These are phyloP conservation scores for Russula brevipes DNA, from an alignment of 768 basidiomycete species.

Conservation along the genomic window DNA sequence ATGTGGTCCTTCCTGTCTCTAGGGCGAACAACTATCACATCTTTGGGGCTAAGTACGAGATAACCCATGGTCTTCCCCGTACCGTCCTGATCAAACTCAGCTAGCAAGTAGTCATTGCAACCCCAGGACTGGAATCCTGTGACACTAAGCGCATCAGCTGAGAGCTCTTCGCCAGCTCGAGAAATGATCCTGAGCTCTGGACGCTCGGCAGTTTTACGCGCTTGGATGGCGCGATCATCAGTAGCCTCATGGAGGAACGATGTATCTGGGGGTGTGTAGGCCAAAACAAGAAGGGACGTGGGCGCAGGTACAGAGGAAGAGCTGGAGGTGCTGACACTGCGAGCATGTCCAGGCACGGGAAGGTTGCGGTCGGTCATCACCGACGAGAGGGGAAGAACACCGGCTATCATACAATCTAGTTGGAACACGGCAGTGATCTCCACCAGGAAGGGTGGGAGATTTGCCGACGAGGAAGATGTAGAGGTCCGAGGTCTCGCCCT, in stretches of 20 bases:
- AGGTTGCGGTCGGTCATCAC: slow-evolving; percentile 25
- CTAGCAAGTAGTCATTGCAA: slow-evolving; percentile 87
- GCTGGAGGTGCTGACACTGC: slow-evolving; percentile 26
- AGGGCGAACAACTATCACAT: slow-evolving; percentile 80
- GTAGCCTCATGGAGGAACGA: slow-evolving; percentile 63
- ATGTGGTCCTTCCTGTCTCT: slow-evolving; percentile 89
- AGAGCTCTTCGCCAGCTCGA: slow-evolving; percentile 79
- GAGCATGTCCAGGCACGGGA: slow-evolving; percentile 10
- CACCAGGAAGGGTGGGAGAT: slow-evolving; percentile 58
- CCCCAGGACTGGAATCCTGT: slow-evolving; percentile 76
- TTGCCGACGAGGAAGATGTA: slow-evolving; percentile 40
- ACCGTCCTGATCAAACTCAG: slow-evolving; percentile 39
- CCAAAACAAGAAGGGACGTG: slow-evolving; percentile 80
- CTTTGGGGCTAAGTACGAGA: slow-evolving; percentile 80
- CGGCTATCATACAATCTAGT: slow-evolving; percentile 92
- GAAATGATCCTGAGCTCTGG: slow-evolving; percentile 93
- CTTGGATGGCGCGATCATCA: slow-evolving; percentile 65
- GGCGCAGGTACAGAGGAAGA: slow-evolving; percentile 34
- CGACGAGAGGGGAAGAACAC: slow-evolving; percentile 73
- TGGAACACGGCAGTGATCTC: slow-evolving; percentile 92
- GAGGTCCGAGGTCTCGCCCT: slow-evolving; percentile 51
- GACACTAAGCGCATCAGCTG: slow-evolving; percentile 77
- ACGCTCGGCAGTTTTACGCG: slow-evolving; percentile 80
- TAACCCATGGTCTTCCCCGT: slow-evolving; percentile 48
- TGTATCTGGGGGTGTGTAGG: slow-evolving; percentile 77